A percentile compares a stretch with the other conserved stretches of the same genome.
Evolutionary conservation across 306 rosid genomes (phyloP).

Genomic region (Adenanthera pavonina): DNA sequence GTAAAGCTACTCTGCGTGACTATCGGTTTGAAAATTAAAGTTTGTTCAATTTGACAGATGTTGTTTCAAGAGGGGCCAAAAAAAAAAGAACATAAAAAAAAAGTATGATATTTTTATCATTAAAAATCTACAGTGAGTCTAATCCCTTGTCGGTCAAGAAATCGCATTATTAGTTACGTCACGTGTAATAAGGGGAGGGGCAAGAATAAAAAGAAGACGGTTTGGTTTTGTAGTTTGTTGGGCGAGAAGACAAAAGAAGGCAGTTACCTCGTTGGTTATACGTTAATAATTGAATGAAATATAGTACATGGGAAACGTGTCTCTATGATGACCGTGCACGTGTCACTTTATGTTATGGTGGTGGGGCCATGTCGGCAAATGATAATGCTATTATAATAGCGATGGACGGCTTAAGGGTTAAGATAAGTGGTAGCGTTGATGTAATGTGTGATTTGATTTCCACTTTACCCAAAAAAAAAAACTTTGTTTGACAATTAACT

Average conservation of each 20-base stretch:
- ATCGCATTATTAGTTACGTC: background rate
- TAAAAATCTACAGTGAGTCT: background rate
- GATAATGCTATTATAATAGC: background rate
- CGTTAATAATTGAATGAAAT: too few species aligned
- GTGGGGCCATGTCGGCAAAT: conserved; percentile 32
- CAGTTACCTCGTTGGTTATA: conserved; percentile 19
- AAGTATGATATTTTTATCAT: too few species aligned
- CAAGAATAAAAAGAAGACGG: background rate
- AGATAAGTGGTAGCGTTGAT: conserved; percentile 28
- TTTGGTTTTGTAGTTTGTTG: background rate
- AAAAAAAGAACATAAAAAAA: too few species aligned
- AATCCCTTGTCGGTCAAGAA: conserved; percentile 7
- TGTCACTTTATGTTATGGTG: background rate
- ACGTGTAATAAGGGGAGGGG: background rate
- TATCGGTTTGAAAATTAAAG: background rate
- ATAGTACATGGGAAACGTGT: background rate
- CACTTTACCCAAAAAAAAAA: background rate
- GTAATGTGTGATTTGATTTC: conserved; percentile 26
- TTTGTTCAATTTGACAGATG: too few species aligned
- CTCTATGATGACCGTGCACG: background rate
- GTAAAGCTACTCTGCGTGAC: too few species aligned
- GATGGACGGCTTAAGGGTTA: conserved; percentile 43
- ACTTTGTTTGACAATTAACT: background rate
- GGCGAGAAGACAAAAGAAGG: background rate
- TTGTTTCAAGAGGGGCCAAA: too few species aligned